phyloP scores from a whole-genome alignment of 108 stramenopile species.

The Fragilariopsis cylindrus region DNA sequence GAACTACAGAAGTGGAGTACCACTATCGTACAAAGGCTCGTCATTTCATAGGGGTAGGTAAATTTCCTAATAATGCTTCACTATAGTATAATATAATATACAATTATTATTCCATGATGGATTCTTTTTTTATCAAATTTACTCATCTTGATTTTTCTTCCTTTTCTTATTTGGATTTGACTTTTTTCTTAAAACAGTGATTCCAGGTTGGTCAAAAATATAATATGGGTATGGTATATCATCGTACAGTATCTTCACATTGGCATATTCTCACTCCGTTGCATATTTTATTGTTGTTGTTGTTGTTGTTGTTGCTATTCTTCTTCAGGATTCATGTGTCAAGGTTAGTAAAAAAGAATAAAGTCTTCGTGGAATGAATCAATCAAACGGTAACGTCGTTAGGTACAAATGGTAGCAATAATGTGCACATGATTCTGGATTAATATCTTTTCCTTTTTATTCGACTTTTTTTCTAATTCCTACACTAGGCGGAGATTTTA shows the following conservation, averaged over 20 bases:
- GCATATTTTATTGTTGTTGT: neutral
- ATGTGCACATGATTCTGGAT: too few relatives aligned
- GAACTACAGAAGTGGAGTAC: conserved; percentile 40
- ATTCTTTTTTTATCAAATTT: too few relatives aligned
- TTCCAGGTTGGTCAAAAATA: too few relatives aligned
- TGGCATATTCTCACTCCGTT: conserved; percentile 2
- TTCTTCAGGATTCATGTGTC: conserved; percentile 72
- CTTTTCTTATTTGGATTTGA: too few relatives aligned
- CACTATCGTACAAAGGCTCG: conserved; percentile 88
- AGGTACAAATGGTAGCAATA: too few relatives aligned
- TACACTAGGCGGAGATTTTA: conserved; percentile 93
- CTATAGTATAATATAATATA: too few relatives aligned
- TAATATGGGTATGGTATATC: too few relatives aligned
- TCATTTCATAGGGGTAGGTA: conserved; percentile 93
- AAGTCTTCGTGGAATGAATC: too few relatives aligned
- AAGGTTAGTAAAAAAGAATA: conserved; percentile 10
- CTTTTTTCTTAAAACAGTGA: too few relatives aligned
- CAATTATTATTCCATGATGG: too few relatives aligned
- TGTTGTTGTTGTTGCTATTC: neutral
- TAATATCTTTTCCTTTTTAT: neutral
- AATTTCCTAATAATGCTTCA: neutral
- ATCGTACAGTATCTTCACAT: neutral
- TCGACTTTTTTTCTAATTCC: conserved; percentile 12
- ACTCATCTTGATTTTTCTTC: too few relatives aligned
- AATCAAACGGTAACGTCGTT: too few relatives aligned